Percentiles rank a stretch among this genome's conserved stretches.
These are phyloP conservation scores for Rosa rugosa DNA, from an alignment of 306 rosid genomes.

Conservation along the genomic window DNA sequence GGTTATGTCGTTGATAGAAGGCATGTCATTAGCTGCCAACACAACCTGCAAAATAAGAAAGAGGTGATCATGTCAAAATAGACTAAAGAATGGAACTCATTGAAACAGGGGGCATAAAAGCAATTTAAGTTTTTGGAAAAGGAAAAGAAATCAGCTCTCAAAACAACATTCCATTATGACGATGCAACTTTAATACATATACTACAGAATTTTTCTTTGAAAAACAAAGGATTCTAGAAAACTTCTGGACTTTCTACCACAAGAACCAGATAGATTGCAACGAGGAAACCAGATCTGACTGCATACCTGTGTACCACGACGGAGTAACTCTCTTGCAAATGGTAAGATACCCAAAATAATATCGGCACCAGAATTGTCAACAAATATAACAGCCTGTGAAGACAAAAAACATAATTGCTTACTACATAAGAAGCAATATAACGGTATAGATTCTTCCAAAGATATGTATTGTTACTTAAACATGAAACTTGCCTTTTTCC, in stretches of 20 bases:
- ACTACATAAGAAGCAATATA: conserved; percentile 21
- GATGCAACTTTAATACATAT: too few species aligned
- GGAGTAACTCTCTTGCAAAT: conserved; percentile 91
- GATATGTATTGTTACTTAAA: not conserved
- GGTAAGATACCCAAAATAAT: conserved; percentile 90
- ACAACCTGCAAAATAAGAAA: conserved; percentile 61
- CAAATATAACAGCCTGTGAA: conserved; percentile 81
- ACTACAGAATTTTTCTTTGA: not conserved
- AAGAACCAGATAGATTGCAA: conserved; percentile 5
- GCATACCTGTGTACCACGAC: conserved; percentile 82
- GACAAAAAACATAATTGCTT: conserved; percentile 21
- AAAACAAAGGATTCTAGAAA: not conserved
- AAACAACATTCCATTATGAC: not conserved
- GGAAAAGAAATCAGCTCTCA: conserved; percentile 15
- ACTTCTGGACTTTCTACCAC: conserved; percentile 8
- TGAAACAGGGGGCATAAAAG: not conserved
- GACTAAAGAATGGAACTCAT: conserved; percentile 19
- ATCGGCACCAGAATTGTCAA: conserved; percentile 98
- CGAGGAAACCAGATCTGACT: conserved; percentile 18
- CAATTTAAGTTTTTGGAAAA: conserved; percentile 1
- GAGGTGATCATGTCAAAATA: conserved; percentile 21
- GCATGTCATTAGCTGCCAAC: conserved; percentile 95
- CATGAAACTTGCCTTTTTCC: conserved; percentile 79
- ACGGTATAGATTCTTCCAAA: conserved; percentile 14
- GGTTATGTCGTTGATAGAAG: conserved; percentile 89